phyloP scores from a whole-genome alignment of 176 grass and related monocot species.

The Eragrostis nindensis region DNA sequence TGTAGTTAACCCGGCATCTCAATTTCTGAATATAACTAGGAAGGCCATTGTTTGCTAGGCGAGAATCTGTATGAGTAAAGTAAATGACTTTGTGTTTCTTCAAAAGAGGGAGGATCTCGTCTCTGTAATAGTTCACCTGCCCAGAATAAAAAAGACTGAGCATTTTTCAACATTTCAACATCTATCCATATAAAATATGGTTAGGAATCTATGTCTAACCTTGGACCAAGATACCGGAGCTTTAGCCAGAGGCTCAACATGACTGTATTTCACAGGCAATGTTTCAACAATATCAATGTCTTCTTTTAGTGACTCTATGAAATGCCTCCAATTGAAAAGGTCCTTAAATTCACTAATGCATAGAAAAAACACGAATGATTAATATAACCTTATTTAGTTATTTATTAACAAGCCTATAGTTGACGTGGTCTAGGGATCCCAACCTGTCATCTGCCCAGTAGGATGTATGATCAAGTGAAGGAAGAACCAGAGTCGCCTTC shows the following conservation, averaged over 20 bases:
- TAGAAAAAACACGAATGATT: constrained; percentile 35
- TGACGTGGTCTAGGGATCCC: constrained; percentile 24
- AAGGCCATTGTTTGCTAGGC: constrained; percentile 94
- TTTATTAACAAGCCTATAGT: constrained; percentile 27
- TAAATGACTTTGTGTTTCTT: constrained; percentile 97
- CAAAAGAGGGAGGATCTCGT: constrained; percentile 83
- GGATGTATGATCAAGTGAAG: constrained; percentile 96
- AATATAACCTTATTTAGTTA: neutral
- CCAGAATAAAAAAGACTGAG: constrained; percentile 38
- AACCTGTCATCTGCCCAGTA: constrained; percentile 99
- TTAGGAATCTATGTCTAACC: constrained; percentile 48
- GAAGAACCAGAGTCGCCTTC: constrained; percentile 95
- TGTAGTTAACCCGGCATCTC: constrained; percentile 91
- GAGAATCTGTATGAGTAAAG: constrained; percentile 97
- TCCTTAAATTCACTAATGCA: constrained; percentile 92
- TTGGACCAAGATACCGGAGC: constrained; percentile 99
- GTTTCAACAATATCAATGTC: constrained; percentile 95
- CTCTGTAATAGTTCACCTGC: constrained; percentile 96
- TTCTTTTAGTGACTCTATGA: constrained; percentile 93
- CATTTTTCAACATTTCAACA: constrained; percentile 32
- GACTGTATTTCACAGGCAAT: constrained; percentile 63
- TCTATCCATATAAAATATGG: constrained; percentile 28
- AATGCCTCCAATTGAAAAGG: constrained; percentile 97
- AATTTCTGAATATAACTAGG: constrained; percentile 94
- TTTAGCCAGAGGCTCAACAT: constrained; percentile 78